These are phyloP conservation scores for Phytopythium kandeliae DNA, from an alignment of 352 stramenopile genomes.

Conservation along the genomic window DNA sequence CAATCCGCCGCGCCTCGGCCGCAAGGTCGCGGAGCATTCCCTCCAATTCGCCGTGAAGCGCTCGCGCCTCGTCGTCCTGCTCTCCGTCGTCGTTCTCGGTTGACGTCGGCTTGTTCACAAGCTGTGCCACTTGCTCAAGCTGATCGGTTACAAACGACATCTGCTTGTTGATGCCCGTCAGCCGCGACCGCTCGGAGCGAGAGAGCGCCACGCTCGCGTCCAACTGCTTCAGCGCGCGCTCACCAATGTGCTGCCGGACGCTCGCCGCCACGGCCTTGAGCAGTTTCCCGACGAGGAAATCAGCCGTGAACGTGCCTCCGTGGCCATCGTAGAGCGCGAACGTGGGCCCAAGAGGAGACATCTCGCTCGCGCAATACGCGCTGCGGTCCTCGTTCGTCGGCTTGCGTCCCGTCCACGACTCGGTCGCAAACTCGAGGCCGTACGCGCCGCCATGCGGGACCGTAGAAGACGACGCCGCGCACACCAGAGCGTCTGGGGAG, in stretches of 20 bases:
- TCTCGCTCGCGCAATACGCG: constrained; percentile 15
- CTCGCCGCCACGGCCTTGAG: constrained; percentile 24
- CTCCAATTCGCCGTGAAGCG: constrained; percentile 19
- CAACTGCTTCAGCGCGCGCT: constrained; percentile 16
- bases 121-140: constrained; percentile 19
- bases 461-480: background rate
- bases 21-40: constrained; percentile 21
- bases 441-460: background rate
- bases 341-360: constrained; percentile 30
- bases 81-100: background rate
- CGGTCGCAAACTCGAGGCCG: constrained; percentile 36
- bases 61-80: constrained; percentile 7
- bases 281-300: constrained; percentile 40
- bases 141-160: constrained; percentile 21
- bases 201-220: constrained; percentile 10
- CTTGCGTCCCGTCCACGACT: constrained; percentile 51
- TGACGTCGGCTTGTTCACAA: constrained; percentile 1
- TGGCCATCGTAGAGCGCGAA: constrained; percentile 65
- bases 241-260: constrained; percentile 23
- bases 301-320: constrained; percentile 38
- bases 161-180: constrained; percentile 23
- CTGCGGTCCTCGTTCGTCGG: constrained; percentile 56
- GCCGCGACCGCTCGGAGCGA: constrained; percentile 16
- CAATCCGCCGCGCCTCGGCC: constrained; percentile 23
- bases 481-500: background rate